Evolutionary conservation across 1,284 basidiomycete species (phyloP), one percentile per base, ranked within the genome.

Genomic region (Ustilago curta): DNA sequence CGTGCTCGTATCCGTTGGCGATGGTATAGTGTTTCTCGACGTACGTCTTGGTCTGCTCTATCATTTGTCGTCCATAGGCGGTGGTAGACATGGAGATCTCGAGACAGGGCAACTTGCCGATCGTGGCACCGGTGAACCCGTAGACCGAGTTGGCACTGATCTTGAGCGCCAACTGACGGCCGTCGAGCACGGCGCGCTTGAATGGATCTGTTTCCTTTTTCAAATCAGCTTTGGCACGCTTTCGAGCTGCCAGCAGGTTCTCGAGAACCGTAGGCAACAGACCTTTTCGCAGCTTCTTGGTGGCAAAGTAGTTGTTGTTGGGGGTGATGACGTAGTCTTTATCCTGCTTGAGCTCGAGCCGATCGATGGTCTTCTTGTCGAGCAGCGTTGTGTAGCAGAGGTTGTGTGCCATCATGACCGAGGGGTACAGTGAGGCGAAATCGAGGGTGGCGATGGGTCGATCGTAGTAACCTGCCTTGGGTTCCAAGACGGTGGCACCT

Each of bases 401-500:
- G 56, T 84, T 84, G 71, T 84, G 83, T 18, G 82, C 83, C 83
- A 84, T 84, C 83, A 84, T 84, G 59, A 84, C 83, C 7, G 82
- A 84, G 1, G 83, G 83, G 40, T 84, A 84, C 25, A 84, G 79
- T 31, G 83, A 84, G 5, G 82, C 82, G 63, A 84, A 84, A 75
- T 84, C 83, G 35, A 84, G 74, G 16, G 83, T 84, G 18, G 83
- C 78, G 32, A 84, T 79, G 25, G 83, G 83, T 53, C 72, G 71
- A 67, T 84, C 82, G 48, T 84, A 84, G 76, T 84, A 84, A 45
- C 83, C 83, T 31, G 81, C 78, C 52, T 79, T 79, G n/a, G 83
- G 83, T 49, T 84, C 83, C 18, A 84, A 63, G 2, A 84, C 83
- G 8, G 83, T 84, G 12, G 83, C 83, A 31, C 83, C 83, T 59